Evolutionary conservation across 208 protist species (phyloP).

Genomic region (Angomonas deanei): DNA sequence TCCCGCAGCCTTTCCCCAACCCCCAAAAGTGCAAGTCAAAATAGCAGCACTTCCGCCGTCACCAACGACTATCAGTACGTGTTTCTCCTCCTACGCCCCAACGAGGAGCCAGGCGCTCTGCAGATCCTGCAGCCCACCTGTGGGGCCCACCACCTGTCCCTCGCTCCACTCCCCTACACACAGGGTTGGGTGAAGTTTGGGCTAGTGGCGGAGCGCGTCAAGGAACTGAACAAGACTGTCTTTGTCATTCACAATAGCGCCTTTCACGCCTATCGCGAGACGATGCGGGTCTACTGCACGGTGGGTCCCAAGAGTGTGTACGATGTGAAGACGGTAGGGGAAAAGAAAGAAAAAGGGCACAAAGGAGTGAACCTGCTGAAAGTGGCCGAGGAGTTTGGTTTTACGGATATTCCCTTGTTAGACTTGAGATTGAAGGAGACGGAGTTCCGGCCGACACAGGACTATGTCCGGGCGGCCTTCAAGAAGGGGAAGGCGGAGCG

Average conservation of each 20-base stretch:
- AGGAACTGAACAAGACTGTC: constrained; percentile 51
- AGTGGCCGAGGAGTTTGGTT: constrained; percentile 70
- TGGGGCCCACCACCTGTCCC: constrained; percentile 15
- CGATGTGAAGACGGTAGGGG: neutral
- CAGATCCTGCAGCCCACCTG: constrained; percentile 17
- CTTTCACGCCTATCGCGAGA: constrained; percentile 55
- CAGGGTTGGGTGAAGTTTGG: no score
- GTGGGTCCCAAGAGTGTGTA: constrained; percentile 53
- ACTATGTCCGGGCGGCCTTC: constrained; percentile 49
- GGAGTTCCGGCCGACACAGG: constrained; percentile 63
- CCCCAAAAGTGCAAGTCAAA: neutral
- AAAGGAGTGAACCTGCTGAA: constrained; percentile 26
- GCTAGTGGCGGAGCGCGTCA: no score
- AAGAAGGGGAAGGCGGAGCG: constrained; percentile 30
- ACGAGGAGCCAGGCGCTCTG: constrained; percentile 40
- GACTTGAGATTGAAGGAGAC: constrained; percentile 74
- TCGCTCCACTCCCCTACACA: constrained; percentile 31
- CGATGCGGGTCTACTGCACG: constrained; percentile 64
- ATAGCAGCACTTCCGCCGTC: neutral
- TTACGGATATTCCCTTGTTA: constrained; percentile 52
- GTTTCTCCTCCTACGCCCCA: constrained; percentile 51
- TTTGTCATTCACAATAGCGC: constrained; percentile 54
- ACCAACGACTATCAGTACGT: constrained; percentile 35
- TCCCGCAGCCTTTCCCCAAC: constrained; percentile 28
- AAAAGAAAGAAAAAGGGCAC: neutral